Base-by-base conservation (phyloP, 73 alveolate species). In the Blepharisma japonicum region DNA sequence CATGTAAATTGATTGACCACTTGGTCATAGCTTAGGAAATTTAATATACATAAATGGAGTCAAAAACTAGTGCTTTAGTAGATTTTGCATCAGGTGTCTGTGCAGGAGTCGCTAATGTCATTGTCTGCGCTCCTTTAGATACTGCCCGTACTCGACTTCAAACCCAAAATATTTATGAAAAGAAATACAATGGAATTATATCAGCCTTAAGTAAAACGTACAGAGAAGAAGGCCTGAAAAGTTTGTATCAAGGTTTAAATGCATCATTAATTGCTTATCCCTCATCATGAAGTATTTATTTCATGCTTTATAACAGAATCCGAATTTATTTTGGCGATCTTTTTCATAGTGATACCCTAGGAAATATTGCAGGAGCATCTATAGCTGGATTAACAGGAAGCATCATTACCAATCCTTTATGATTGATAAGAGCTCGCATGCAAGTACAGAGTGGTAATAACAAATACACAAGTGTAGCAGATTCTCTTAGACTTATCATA, bases 381-480 rank as follows among this genome's bases (percentile, higher is more conserved):
- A 48, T 68, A 6, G 68, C 89, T 6, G 89, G 92, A 9, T 21
- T 70, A n/a, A 21, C 77, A 14, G 66, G 87, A 11, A 86, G 71
- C 42, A 18, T 86, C 7, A 49, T 86, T 6, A 82, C 90, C 0
- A 86, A 86, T 56, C 93, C 93, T 11, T 56, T 86, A 11, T 86
- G 93, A 90, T 77, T 86, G 80, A 82, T 86, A 9, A 42, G 93
- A n/a, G 81, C 86, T 7, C 38, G 93, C n/a, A 76, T 86, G 87
- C 87, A 82, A 68, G 90, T 82, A 3, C 90, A 83, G 71, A 32
- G 42, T 32, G 42, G 42, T 3, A 42, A 82, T 18, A 23, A 55
- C 6, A 53, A 53, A 20, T 79, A 77, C 56, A 6, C 46, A n/a
- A 55, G 81, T 6, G 45, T 71, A 3, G 47, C 56, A 50, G 56